phyloP scores from a whole-genome alignment of 257 asterid species.

The Datura wrightii region DNA sequence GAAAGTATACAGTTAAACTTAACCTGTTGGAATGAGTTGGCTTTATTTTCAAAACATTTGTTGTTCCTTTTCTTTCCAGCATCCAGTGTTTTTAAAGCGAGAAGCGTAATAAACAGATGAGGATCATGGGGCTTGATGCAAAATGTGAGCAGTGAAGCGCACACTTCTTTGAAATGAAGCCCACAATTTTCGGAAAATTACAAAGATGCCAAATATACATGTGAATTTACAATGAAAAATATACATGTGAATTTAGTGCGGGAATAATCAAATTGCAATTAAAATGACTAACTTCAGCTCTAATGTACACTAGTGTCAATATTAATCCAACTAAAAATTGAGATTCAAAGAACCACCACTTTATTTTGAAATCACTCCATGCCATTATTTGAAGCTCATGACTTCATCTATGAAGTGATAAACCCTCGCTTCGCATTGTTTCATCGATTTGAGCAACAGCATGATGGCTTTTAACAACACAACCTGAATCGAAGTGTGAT shows the following conservation, averaged over 20 bases:
- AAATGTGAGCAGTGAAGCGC: neutral
- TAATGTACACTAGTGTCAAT: neutral
- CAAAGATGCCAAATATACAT: neutral
- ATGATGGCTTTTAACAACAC: neutral
- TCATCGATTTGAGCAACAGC: neutral
- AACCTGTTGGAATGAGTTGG: neutral
- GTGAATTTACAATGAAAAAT: neutral
- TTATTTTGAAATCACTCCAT: neutral
- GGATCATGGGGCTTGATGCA: neutral
- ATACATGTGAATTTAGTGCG: neutral
- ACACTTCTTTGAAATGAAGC: neutral
- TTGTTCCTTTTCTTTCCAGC: neutral
- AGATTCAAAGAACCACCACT: neutral
- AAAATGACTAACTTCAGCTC: neutral
- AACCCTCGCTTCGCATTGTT: neutral
- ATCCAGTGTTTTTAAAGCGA: neutral
- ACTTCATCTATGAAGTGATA: neutral
- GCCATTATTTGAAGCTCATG: neutral
- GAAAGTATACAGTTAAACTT: neutral
- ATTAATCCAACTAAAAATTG: neutral
- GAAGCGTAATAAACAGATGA: neutral
- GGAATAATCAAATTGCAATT: neutral
- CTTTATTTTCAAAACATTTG: neutral
- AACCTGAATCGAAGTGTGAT: neutral
- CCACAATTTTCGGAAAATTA: neutral